phyloP scores from a whole-genome alignment of 1,139 yeast genomes.

The Yamadazyma taylorii region DNA sequence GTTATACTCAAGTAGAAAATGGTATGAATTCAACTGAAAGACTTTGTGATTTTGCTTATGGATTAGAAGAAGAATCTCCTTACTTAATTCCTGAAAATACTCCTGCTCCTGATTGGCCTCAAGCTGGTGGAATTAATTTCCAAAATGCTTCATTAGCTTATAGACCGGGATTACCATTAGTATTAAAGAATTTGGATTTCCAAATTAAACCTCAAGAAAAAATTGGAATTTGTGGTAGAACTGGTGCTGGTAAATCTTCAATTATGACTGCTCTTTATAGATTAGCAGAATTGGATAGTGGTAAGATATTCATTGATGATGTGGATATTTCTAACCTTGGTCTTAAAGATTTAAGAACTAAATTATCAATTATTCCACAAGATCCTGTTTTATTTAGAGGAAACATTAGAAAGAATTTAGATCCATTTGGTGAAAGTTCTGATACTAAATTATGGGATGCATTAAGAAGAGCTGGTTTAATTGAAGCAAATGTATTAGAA shows the following conservation, averaged over 20 bases:
- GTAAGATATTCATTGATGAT: slow-evolving; percentile 78
- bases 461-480: slow-evolving; percentile 61
- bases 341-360: slow-evolving; percentile 55
- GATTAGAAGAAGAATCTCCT: slow-evolving; percentile 74
- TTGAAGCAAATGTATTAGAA: slow-evolving; percentile 34
- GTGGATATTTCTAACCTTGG: slow-evolving; percentile 71
- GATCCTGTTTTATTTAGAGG: slow-evolving; percentile 75
- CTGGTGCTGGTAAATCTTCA: slow-evolving; percentile 98
- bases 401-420: slow-evolving; percentile 62
- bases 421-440: slow-evolving; percentile 55
- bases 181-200: slow-evolving; percentile 80
- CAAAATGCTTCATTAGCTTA: slow-evolving; percentile 75
- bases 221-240: slow-evolving; percentile 94
- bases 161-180: slow-evolving; percentile 84
- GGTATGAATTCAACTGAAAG: slow-evolving; percentile 51
- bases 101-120: slow-evolving; percentile 85
- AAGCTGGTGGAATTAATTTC: slow-evolving; percentile 74
- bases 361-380: slow-evolving; percentile 73
- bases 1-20: slow-evolving; percentile 48
- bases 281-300: slow-evolving; percentile 83
- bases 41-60: slow-evolving; percentile 41
- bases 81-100: slow-evolving; percentile 58
- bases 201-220: slow-evolving; percentile 75
- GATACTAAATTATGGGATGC: slow-evolving; percentile 58
- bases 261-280: slow-evolving; percentile 92